Conservation (phyloP, 805 yeast genomes). For the Wickerhamomyces silvicola region DNA sequence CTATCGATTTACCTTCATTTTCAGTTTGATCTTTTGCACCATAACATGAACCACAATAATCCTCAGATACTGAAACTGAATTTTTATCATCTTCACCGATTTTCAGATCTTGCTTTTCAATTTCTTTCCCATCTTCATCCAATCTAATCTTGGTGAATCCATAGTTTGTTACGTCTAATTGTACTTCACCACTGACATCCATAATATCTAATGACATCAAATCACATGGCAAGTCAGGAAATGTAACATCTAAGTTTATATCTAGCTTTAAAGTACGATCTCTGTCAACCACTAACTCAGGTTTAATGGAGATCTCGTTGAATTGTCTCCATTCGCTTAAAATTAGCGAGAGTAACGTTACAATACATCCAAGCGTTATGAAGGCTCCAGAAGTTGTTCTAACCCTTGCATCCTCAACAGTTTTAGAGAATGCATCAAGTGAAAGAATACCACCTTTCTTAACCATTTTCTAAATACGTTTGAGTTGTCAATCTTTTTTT, state of each 20-base stretch:
- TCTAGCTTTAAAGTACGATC: constrained; percentile 69
- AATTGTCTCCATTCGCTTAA: constrained; percentile 74
- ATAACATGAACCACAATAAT: constrained; percentile 86
- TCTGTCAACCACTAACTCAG: constrained; percentile 86
- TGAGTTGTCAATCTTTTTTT: too few species aligned
- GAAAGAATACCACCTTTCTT: constrained; percentile 34
- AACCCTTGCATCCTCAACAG: constrained; percentile 88
- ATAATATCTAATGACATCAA: constrained; percentile 74
- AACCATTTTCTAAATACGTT: constrained; percentile 12
- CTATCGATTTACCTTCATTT: constrained; percentile 31
- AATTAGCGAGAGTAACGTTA: constrained; percentile 56
- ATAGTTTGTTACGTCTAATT: constrained; percentile 60
- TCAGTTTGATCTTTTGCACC: constrained; percentile 64
- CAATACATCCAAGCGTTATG: constrained; percentile 66
- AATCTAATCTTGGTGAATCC: constrained; percentile 71
- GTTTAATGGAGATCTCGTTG: constrained; percentile 58
- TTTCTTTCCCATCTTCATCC: constrained; percentile 42
- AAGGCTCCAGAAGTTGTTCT: constrained; percentile 88
- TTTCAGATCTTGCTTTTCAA: constrained; percentile 34
- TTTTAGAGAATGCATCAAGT: constrained; percentile 87
- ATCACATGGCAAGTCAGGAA: constrained; percentile 85
- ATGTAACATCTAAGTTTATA: constrained; percentile 74
- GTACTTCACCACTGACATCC: constrained; percentile 84
- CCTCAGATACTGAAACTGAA: constrained; percentile 25
- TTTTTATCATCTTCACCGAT: constrained; percentile 31